These are phyloP conservation scores for Penicillium psychrosexuale DNA, from an alignment of 2,329 filamentous ascomycete genomes.

Conservation along the genomic window DNA sequence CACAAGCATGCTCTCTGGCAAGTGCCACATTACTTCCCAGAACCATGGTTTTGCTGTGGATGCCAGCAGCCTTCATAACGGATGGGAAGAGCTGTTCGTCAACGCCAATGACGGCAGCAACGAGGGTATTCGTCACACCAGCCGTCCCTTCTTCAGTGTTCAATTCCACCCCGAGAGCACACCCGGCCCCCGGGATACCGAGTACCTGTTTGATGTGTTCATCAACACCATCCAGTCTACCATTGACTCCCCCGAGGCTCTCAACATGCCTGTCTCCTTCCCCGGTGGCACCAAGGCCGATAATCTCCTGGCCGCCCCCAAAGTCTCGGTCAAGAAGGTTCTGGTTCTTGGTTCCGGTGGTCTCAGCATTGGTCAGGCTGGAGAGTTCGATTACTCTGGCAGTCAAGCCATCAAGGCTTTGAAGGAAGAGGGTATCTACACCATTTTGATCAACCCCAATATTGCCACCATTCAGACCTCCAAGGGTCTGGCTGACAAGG, in stretches of 20 bases:
- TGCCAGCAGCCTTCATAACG: slow-evolving; percentile 66
- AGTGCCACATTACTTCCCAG: slow-evolving; percentile 98
- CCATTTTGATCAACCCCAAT: slow-evolving; percentile 96
- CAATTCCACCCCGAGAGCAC: slow-evolving; percentile 99
- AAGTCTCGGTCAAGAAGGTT: slow-evolving; percentile 87
- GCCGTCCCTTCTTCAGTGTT: slow-evolving; percentile 94
- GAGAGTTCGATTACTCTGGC: slow-evolving; percentile 98
- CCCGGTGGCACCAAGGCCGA: slow-evolving; percentile 79
- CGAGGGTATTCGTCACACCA: slow-evolving; percentile 87
- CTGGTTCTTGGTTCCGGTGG: slow-evolving; percentile 91
- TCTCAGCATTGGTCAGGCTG: slow-evolving; percentile 94
- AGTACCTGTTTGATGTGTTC: slow-evolving; percentile 96
- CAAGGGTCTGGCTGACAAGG: slow-evolving; percentile 95
- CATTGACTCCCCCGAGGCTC: slow-evolving; percentile 62
- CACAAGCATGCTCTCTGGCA: slow-evolving; percentile 90
- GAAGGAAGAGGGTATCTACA: slow-evolving; percentile 97
- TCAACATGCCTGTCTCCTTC: slow-evolving; percentile 75
- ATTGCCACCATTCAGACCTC: slow-evolving; percentile 99
- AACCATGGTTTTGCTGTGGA: slow-evolving; percentile 98
- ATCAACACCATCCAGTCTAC: slow-evolving; percentile 76
- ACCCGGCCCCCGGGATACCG: slow-evolving; percentile 89
- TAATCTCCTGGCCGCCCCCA: slow-evolving; percentile 71
- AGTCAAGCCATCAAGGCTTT: slow-evolving; percentile 97
- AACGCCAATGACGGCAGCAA: slow-evolving; percentile 99
- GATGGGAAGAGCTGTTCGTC: slow-evolving; percentile 92